Evolutionary conservation across 2,329 filamentous ascomycete genomes (phyloP).

Genomic region (Fusarium annulatum): DNA sequence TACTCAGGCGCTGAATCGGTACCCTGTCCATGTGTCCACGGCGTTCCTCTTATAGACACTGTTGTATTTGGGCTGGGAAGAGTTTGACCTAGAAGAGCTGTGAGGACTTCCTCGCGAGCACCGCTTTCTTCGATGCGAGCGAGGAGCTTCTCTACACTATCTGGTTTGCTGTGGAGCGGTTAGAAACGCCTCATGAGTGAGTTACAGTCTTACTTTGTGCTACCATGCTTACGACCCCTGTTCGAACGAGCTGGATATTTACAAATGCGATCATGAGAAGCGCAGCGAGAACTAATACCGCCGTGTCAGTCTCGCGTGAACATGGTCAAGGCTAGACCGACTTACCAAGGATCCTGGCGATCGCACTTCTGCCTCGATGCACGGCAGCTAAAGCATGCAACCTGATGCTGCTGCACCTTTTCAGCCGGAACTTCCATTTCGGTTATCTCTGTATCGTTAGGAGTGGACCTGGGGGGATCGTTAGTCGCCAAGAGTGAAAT

Average conservation of each 20-base stretch:
- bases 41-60: not conserved
- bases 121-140: conserved; percentile 21
- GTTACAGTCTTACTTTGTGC: not conserved
- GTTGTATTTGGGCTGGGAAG: conserved; percentile 20
- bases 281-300: conserved; percentile 2
- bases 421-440: conserved; percentile 1
- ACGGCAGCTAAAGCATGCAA: conserved; percentile 23
- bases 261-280: conserved; percentile 9
- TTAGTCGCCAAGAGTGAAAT: not conserved
- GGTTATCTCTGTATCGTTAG: not conserved
- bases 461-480: not conserved
- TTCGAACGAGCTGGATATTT: conserved; percentile 17
- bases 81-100: not conserved
- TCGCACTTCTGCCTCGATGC: conserved; percentile 22
- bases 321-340: not conserved
- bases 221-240: conserved; percentile 17
- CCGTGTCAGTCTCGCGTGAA: not conserved
- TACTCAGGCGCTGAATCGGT: not conserved
- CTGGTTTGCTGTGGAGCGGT: not conserved
- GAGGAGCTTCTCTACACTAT: conserved; percentile 10
- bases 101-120: conserved; percentile 2
- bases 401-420: conserved; percentile 11
- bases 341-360: conserved; percentile 19
- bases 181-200: not conserved
- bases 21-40: not conserved